Conservation (phyloP, 1,284 basidiomycete species). For the Tausonia pullulans region DNA sequence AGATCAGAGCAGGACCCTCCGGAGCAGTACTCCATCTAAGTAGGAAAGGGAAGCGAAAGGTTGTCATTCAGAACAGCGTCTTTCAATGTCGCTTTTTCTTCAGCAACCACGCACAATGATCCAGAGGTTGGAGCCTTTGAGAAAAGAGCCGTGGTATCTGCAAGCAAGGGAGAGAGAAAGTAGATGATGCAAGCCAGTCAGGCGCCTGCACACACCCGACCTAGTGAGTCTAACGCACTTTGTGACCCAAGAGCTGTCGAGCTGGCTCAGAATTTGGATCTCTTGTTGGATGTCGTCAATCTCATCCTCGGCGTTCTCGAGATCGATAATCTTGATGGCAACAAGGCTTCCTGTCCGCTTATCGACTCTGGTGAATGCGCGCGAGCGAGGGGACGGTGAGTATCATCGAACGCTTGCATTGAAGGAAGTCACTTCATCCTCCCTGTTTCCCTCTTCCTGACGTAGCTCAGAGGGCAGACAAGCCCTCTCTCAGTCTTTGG, state of each 20-base stretch:
- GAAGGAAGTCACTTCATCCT: not conserved
- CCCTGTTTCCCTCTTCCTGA: not conserved
- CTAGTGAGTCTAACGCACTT: slow-evolving; percentile 47
- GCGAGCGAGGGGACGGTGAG: slow-evolving; percentile 14
- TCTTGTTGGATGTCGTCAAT: slow-evolving; percentile 99
- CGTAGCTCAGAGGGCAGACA: too few species aligned
- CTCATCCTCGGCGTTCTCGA: slow-evolving; percentile 97
- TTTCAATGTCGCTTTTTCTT: too few species aligned
- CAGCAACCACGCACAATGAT: slow-evolving; percentile 47
- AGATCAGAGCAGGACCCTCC: slow-evolving; percentile 44
- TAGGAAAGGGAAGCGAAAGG: too few species aligned
- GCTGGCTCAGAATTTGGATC: slow-evolving; percentile 94
- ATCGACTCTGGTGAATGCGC: slow-evolving; percentile 53
- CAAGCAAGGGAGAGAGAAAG: slow-evolving; percentile 21
- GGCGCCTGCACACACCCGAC: not conserved
- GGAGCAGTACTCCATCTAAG: slow-evolving; percentile 69
- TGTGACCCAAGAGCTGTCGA: slow-evolving; percentile 91
- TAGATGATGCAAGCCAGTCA: not conserved
- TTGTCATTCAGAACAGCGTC: too few species aligned
- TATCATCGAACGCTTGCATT: not conserved
- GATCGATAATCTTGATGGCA: slow-evolving; percentile 97
- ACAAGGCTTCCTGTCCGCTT: slow-evolving; percentile 85
- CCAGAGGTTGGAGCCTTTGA: slow-evolving; percentile 93
- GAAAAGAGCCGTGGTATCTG: slow-evolving; percentile 87
- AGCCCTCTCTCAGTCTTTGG: too few species aligned